Evolutionary conservation across 1,284 basidiomycete species (phyloP).

Genomic region (Ustilago sp.): DNA sequence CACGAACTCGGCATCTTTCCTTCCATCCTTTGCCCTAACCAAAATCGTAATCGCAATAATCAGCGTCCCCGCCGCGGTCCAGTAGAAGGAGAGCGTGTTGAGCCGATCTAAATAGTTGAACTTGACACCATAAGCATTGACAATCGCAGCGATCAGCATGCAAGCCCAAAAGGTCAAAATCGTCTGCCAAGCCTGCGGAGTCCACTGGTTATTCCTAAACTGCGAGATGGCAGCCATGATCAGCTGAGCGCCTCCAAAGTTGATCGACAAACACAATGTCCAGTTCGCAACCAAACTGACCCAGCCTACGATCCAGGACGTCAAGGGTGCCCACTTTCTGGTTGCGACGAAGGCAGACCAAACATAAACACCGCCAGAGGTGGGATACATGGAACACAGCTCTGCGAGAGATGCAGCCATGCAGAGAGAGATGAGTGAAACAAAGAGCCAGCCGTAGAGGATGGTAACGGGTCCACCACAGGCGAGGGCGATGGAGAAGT

Average conservation of each 20-base stretch:
- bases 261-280: constrained; percentile 71
- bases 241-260: constrained; percentile 72
- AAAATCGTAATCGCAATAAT: constrained; percentile 72
- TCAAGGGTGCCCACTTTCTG: constrained; percentile 70
- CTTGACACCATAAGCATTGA: constrained; percentile 65
- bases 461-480: constrained; percentile 70
- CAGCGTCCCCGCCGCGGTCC: constrained; percentile 71
- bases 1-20: constrained; percentile 70
- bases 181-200: constrained; percentile 60
- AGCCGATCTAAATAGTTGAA: constrained; percentile 56
- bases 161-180: constrained; percentile 71
- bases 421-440: constrained; percentile 71
- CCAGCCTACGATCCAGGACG: constrained; percentile 72
- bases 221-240: constrained; percentile 72
- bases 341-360: constrained; percentile 72
- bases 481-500: constrained; percentile 71
- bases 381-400: constrained; percentile 72
- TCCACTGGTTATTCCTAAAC: constrained; percentile 63
- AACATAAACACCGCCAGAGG: constrained; percentile 72
- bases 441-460: constrained; percentile 72
- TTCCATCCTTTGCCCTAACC: constrained; percentile 69
- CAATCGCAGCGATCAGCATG: constrained; percentile 69
- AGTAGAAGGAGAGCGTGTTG: constrained; percentile 71
- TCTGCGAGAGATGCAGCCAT: constrained; percentile 72
- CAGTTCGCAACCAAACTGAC: constrained; percentile 72